Evolutionary conservation across 352 stramenopile species (phyloP).

Genomic region (Pythium utonaiense): DNA sequence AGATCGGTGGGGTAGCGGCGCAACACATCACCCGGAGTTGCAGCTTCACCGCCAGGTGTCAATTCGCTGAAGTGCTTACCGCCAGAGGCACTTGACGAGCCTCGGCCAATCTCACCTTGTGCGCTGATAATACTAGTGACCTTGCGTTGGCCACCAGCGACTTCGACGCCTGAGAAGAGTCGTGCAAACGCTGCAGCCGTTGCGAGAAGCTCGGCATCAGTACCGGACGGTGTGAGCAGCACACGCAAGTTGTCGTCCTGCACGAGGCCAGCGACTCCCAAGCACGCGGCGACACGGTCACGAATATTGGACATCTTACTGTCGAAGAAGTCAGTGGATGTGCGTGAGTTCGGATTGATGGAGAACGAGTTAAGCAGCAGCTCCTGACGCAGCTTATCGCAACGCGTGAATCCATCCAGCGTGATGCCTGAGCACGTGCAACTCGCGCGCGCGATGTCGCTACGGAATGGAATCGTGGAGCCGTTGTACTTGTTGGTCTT

Average conservation of each 20-base stretch:
- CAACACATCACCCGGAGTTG: slow-evolving; percentile 37
- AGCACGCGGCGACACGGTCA: slow-evolving; percentile 50
- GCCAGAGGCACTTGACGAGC: slow-evolving; percentile 67
- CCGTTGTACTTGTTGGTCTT: slow-evolving; percentile 90
- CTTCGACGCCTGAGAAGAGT: slow-evolving; percentile 44
- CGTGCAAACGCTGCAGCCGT: slow-evolving; percentile 65
- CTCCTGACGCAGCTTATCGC: slow-evolving; percentile 65
- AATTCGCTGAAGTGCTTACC: slow-evolving; percentile 82
- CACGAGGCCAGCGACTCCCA: slow-evolving; percentile 55
- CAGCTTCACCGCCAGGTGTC: slow-evolving; percentile 62
- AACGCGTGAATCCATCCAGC: slow-evolving; percentile 55
- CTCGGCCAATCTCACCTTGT: slow-evolving; percentile 80
- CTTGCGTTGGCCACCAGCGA: slow-evolving; percentile 34
- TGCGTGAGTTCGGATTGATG: slow-evolving; percentile 78
- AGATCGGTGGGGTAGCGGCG: slow-evolving; percentile 56
- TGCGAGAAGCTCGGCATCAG: slow-evolving; percentile 82
- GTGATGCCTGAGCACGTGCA: slow-evolving; percentile 86
- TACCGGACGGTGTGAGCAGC: slow-evolving; percentile 79
- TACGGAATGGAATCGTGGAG: slow-evolving; percentile 66
- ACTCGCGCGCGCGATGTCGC: slow-evolving; percentile 68
- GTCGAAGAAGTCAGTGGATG: slow-evolving; percentile 59
- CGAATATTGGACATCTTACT: slow-evolving; percentile 59
- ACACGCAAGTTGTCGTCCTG: slow-evolving; percentile 47
- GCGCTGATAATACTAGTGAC: slow-evolving; percentile 84
- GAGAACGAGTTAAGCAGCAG: slow-evolving; percentile 76